Evolutionary conservation across 1,139 yeast genomes (phyloP).

Genomic region (Starmera stellimalicola): DNA sequence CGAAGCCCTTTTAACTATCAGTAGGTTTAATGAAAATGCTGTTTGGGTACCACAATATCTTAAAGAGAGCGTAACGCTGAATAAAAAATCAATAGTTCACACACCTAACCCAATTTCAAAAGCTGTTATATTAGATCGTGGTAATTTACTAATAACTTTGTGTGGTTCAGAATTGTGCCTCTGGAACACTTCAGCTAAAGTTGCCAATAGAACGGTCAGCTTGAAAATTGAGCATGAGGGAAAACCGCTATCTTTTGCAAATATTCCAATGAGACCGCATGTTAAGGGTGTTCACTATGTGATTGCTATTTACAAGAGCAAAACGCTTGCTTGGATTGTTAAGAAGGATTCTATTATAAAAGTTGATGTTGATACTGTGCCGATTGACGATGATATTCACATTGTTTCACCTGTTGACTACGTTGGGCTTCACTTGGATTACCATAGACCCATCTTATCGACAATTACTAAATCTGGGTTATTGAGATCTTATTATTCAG

Average conservation of each 20-base stretch:
- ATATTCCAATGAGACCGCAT: conserved; percentile 35
- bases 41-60: conserved; percentile 43
- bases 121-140: conserved; percentile 47
- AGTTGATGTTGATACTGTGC: conserved; percentile 18
- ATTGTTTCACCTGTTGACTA: conserved; percentile 58
- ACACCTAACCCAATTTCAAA: conserved; percentile 32
- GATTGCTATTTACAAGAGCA: conserved; percentile 31
- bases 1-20: conserved; percentile 40
- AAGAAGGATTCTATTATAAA: conserved; percentile 21
- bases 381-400: conserved; percentile 26
- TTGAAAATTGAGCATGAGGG: conserved; percentile 10
- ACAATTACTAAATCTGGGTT: conserved; percentile 47
- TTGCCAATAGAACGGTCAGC: conserved; percentile 10
- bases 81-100: conserved; percentile 21
- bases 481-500: conserved; percentile 42
- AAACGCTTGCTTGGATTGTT: conserved; percentile 19
- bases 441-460: conserved; percentile 41
- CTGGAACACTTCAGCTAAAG: conserved; percentile 47
- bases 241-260: conserved; percentile 31
- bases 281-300: conserved; percentile 30
- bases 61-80: conserved; percentile 21
- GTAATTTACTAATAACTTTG: conserved; percentile 39
- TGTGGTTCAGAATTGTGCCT: conserved; percentile 36
- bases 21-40: conserved; percentile 49
- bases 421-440: conserved; percentile 38